Base-by-base conservation (phyloP, 208 protist genomes). In the Acanthamoeba sp. region DNA sequence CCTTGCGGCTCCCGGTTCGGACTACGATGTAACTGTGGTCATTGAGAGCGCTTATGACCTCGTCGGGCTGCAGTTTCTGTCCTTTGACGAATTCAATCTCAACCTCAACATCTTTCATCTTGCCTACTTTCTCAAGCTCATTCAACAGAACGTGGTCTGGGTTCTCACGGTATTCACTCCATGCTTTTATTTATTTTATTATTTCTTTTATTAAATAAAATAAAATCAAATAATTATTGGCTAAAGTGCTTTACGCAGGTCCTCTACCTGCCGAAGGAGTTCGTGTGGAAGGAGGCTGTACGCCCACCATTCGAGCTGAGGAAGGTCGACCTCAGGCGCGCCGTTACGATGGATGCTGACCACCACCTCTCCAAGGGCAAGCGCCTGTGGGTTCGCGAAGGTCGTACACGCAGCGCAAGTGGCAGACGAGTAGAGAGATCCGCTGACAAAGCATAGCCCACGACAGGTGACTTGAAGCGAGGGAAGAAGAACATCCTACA, bases 301-400 rank as follows among this genome's bases (percentile, higher is more conserved):
- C 84, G 59, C 1, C 34, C 71, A 34, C 55, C 84, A 20, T 73
- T 64, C n/a, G 57, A 18, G 55, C 84, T 91, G 2, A 48, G 84
- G 18, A 73, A 73, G 55, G n/a, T 71, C 10, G 84, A 64, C 34
- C 84, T 91, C 12, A 48, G 84, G 29, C 50, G 59, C 10, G 84
- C 59, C 27, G 84, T 91, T 32, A 38, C 34, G 50, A 42, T 71
- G 52, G 84, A 91, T n/a, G 84, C 55, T 29, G 59, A 71, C 22
- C 84, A 91, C 57, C 50, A 91, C 59, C 7, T 91, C 10, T 64
- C 84, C 55, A 91, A 91, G 38, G 84, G 55, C 84, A 91, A 91
- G 84, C 55, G 50, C 29, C 76, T 85, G 22, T 85, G 76, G 76
- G 10, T 85, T 29, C 76, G 76, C 42, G 76, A 85, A 57, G 76